phyloP scores from a whole-genome alignment of 2,329 filamentous ascomycete species.

The Colletotrichum phormii region DNA sequence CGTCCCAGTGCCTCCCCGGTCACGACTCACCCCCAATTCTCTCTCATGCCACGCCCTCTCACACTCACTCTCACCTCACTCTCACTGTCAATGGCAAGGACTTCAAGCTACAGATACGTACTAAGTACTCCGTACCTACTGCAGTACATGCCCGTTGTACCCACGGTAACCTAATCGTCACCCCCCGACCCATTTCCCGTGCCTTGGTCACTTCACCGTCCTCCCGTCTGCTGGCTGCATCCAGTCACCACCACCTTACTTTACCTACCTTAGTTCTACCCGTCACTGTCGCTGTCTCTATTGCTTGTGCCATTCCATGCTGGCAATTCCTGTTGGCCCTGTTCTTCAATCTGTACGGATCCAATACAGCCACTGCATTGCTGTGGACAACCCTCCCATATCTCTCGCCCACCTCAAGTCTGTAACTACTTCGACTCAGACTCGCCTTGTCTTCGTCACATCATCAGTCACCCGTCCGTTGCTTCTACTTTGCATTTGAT shows the following conservation, averaged over 20 bases:
- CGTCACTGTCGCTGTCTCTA: neutral
- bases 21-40: constrained; percentile 7
- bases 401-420: neutral
- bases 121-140: too few species aligned
- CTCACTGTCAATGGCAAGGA: too few species aligned
- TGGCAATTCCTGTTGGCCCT: constrained; percentile 1
- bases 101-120: too few species aligned
- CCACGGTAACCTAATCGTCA: neutral
- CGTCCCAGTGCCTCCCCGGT: neutral
- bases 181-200: constrained; percentile 25
- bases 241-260: neutral
- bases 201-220: constrained; percentile 6
- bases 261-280: neutral
- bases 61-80: too few species aligned
- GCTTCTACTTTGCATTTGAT: neutral
- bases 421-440: neutral
- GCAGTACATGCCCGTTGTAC: neutral
- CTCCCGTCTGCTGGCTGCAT: neutral
- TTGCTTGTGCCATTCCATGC: neutral
- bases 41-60: neutral
- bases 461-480: constrained; percentile 22
- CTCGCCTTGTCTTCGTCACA: constrained; percentile 25
- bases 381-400: constrained; percentile 9
- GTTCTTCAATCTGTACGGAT: neutral
- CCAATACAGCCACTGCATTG: neutral